phyloP scores from a whole-genome alignment of 2,329 filamentous ascomycete species.

The Penicillium sclerotigenum region DNA sequence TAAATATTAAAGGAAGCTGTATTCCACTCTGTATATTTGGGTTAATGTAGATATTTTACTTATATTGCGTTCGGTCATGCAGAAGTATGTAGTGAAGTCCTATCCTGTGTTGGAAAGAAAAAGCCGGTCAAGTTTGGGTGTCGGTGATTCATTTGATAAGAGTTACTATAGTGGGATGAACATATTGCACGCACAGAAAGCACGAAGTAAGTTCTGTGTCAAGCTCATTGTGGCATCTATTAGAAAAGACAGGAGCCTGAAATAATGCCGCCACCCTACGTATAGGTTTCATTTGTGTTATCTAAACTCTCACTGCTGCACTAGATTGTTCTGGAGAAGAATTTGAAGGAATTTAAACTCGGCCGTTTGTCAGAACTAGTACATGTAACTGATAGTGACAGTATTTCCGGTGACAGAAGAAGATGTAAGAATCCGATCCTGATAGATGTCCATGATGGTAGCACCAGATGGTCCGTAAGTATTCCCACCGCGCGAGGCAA shows the following conservation, averaged over 20 bases:
- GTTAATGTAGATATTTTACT: not conserved
- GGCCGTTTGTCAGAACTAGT: not conserved
- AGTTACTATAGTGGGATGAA: no score
- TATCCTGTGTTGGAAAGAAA: not conserved
- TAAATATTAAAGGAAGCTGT: no score
- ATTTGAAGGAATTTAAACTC: not conserved
- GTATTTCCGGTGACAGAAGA: conserved; percentile 17
- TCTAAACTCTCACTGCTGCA: not conserved
- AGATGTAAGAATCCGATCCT: conserved; percentile 39
- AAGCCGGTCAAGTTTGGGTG: not conserved
- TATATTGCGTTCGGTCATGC: not conserved
- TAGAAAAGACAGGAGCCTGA: not conserved
- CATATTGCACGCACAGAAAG: no score
- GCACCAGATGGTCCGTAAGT: conserved; percentile 37
- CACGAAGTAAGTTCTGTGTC: not conserved
- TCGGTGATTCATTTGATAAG: not conserved
- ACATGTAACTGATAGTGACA: conserved; percentile 28
- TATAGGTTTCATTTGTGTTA: not conserved
- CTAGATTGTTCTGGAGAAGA: not conserved
- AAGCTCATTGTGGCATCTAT: not conserved
- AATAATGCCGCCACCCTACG: not conserved
- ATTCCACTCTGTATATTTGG: no score
- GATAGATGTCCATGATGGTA: conserved; percentile 47
- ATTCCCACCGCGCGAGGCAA: conserved; percentile 31
- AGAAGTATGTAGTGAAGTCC: not conserved